These are phyloP conservation scores for Geosmithia flava DNA, from an alignment of 2,329 filamentous ascomycete species.

Conservation along the genomic window DNA sequence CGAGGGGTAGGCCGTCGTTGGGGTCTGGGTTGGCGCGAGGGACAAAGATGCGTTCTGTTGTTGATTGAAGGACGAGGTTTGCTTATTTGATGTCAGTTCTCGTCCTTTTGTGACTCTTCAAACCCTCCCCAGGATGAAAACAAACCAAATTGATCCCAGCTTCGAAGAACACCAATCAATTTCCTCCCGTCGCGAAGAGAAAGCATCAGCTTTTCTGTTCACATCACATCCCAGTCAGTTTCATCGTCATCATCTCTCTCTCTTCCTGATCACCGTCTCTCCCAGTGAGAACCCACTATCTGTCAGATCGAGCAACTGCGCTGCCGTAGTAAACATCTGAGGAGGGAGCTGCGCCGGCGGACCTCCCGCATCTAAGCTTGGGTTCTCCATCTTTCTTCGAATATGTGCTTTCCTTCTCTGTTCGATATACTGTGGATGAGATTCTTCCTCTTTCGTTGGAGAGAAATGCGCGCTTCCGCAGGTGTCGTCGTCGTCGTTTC, in stretches of 20 bases:
- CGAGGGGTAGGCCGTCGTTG: slow-evolving; percentile 12
- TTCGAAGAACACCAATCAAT: slow-evolving; percentile 80
- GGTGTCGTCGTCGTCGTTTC: too few relatives aligned
- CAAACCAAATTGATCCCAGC: slow-evolving; percentile 96
- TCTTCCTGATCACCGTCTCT: not conserved
- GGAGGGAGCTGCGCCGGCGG: slow-evolving; percentile 58
- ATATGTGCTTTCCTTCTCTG: not conserved
- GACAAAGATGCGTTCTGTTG: slow-evolving; percentile 77
- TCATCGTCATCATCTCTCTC: not conserved
- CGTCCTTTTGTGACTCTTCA: too few relatives aligned
- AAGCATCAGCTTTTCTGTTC: slow-evolving; percentile 83
- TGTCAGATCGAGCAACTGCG: slow-evolving; percentile 88
- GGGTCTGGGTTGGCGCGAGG: slow-evolving; percentile 20
- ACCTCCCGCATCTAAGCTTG: slow-evolving; percentile 20
- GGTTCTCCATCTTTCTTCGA: slow-evolving; percentile 34
- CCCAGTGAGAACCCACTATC: slow-evolving; percentile 54
- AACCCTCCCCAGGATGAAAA: too few relatives aligned
- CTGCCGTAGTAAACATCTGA: slow-evolving; percentile 97
- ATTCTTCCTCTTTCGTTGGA: too few relatives aligned
- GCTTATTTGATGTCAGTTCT: slow-evolving; percentile 44
- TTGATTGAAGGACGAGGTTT: slow-evolving; percentile 90
- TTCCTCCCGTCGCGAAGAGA: slow-evolving; percentile 89
- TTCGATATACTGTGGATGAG: not conserved
- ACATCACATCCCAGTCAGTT: not conserved
- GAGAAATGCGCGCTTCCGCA: too few relatives aligned